phyloP scores from a whole-genome alignment of 495 filamentous ascomycete species.

The Aspergillus egyptiacus region DNA sequence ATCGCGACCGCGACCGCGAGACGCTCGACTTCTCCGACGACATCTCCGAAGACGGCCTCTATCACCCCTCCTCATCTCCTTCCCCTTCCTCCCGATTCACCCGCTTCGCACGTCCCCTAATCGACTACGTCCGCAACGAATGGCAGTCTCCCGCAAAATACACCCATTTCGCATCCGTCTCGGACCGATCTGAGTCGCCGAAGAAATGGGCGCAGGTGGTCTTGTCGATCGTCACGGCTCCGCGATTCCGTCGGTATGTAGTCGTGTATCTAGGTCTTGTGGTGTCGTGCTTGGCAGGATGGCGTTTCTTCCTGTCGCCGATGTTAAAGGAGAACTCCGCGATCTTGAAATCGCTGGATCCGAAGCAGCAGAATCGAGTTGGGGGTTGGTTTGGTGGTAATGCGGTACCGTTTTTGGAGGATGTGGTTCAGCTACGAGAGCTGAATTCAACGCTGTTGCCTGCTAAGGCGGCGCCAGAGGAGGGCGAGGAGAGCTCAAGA shows the following conservation, averaged over 20 bases:
- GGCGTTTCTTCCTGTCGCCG: slow-evolving; percentile 38
- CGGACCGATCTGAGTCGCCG: slow-evolving; percentile 17
- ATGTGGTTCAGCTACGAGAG: slow-evolving; percentile 34
- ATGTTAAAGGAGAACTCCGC: slow-evolving; percentile 32
- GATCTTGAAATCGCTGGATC: slow-evolving; percentile 35
- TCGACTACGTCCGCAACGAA: slow-evolving; percentile 42
- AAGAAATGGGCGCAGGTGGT: slow-evolving; percentile 27
- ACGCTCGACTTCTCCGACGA: slow-evolving; percentile 22
- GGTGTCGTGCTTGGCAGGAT: slow-evolving; percentile 32
- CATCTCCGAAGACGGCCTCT: slow-evolving; percentile 14
- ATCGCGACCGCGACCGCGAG: slow-evolving; percentile 8
- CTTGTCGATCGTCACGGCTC: slow-evolving; percentile 34
- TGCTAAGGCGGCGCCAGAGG: neutral
- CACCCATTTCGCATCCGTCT: slow-evolving; percentile 18
- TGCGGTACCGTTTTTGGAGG: slow-evolving; percentile 39
- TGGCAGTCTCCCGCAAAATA: slow-evolving; percentile 34
- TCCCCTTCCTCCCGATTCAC: slow-evolving; percentile 12
- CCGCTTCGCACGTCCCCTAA: slow-evolving; percentile 31
- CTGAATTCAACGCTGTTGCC: slow-evolving; percentile 22
- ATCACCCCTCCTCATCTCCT: slow-evolving; percentile 3
- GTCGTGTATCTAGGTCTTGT: slow-evolving; percentile 39
- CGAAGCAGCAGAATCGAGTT: slow-evolving; percentile 22
- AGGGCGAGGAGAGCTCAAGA: slow-evolving; percentile 1
- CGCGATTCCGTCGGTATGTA: slow-evolving; percentile 43
- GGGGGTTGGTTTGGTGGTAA: slow-evolving; percentile 47